These are phyloP conservation scores for Apophysomyces ossiformis DNA, from an alignment of 371 early-diverging fungal genomes.

Conservation along the genomic window DNA sequence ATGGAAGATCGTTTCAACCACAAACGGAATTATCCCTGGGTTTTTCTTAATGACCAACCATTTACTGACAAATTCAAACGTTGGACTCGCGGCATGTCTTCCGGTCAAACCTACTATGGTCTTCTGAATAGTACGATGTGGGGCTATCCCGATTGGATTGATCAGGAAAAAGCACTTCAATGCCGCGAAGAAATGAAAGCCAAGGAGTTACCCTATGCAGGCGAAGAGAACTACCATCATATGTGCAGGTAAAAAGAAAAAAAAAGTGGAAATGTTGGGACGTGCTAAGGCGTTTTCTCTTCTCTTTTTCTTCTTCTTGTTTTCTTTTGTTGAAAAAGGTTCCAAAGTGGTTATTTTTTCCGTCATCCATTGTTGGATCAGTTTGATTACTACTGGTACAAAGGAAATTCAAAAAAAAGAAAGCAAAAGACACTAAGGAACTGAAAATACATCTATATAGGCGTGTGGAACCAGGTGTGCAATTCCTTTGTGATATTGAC, in stretches of 20 bases:
- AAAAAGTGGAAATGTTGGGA: background rate
- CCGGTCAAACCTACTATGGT: conserved; percentile 56
- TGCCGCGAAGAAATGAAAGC: conserved; percentile 63
- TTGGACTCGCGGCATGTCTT: conserved; percentile 52
- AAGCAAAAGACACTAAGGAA: conserved; percentile 57
- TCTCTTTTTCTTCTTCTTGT: background rate
- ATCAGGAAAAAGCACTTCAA: conserved; percentile 66
- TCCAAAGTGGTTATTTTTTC: conserved; percentile 78
- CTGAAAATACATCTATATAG: conserved; percentile 62
- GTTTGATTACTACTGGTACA: conserved; percentile 92
- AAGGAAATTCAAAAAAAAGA: background rate
- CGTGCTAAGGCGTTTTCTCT: no score
- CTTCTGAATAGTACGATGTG: conserved; percentile 68
- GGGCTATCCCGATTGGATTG: conserved; percentile 85
- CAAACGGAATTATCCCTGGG: conserved; percentile 87
- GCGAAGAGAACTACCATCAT: conserved; percentile 86
- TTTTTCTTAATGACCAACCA: conserved; percentile 83
- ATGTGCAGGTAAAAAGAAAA: conserved; percentile 78
- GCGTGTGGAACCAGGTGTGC: conserved; percentile 93
- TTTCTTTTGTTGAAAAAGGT: conserved; percentile 21
- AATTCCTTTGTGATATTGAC: conserved; percentile 85
- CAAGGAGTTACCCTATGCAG: conserved; percentile 82
- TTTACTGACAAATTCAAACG: conserved; percentile 83
- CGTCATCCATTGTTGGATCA: conserved; percentile 68
- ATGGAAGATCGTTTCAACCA: conserved; percentile 88